These are phyloP conservation scores for Leccinum longicurvipes DNA, from an alignment of 768 basidiomycete genomes.

Conservation along the genomic window DNA sequence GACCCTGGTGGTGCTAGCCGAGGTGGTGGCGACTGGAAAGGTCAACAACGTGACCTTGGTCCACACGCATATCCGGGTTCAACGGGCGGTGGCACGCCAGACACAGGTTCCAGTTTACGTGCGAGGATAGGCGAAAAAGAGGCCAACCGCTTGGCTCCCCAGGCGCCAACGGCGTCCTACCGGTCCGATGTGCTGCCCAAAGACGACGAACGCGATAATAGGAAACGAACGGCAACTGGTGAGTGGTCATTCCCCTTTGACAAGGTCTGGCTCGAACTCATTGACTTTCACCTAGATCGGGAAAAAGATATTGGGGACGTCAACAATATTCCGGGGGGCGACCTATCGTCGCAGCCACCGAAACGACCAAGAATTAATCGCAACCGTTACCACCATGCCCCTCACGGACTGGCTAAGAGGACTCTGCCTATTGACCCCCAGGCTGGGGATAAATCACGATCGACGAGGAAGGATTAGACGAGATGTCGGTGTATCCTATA, in stretches of 20 bases:
- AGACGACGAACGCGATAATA: conserved; percentile 64
- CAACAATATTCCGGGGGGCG: conserved; percentile 34
- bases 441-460: conserved; percentile 53
- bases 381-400: conserved; percentile 51
- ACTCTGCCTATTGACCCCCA: conserved; percentile 60
- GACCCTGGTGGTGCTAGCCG: conserved; percentile 35
- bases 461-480: conserved; percentile 49
- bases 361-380: conserved; percentile 63
- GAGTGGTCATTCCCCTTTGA: conserved; percentile 17
- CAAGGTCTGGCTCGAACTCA: conserved; percentile 1
- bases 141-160: conserved; percentile 36
- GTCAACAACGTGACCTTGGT: conserved; percentile 34
- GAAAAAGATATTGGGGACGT: conserved; percentile 52
- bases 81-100: conserved; percentile 17
- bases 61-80: conserved; percentile 23
- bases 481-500: conserved; percentile 9
- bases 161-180: conserved; percentile 41
- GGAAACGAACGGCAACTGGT: conserved; percentile 74
- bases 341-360: conserved; percentile 40
- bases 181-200: conserved; percentile 42
- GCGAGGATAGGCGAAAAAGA: conserved; percentile 67
- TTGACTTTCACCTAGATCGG: conserved; percentile 45
- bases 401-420: conserved; percentile 52
- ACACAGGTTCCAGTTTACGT: conserved; percentile 40
- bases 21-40: conserved; percentile 51